phyloP scores from a whole-genome alignment of 179 eudicot species.

The Camellia oleifera region DNA sequence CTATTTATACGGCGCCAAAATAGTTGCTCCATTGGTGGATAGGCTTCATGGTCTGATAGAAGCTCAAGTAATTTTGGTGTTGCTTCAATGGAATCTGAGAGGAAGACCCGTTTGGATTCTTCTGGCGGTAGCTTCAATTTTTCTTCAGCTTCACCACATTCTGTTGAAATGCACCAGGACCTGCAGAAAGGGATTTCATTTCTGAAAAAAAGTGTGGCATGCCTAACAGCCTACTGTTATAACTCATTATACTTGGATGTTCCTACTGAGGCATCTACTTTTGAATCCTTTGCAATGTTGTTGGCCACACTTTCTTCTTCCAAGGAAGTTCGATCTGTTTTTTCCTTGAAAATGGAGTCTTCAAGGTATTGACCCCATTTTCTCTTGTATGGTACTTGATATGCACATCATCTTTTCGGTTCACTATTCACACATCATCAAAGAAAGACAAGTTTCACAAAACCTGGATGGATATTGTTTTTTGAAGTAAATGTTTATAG shows the following conservation, averaged over 20 bases:
- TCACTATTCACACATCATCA: background rate
- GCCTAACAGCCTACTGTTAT: conserved; percentile 87
- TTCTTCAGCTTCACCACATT: conserved; percentile 77
- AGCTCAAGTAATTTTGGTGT: conserved; percentile 90
- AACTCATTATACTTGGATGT: conserved; percentile 80
- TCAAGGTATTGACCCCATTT: conserved; percentile 58
- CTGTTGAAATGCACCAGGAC: conserved; percentile 77
- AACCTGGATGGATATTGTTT: background rate
- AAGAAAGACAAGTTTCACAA: background rate
- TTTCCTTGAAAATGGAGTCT: conserved; percentile 70
- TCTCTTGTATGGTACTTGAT: background rate
- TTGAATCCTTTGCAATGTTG: conserved; percentile 94
- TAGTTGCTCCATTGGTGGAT: conserved; percentile 74
- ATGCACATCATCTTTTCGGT: background rate
- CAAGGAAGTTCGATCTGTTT: conserved; percentile 82
- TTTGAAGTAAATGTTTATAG: background rate
- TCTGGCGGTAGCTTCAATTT: conserved; percentile 81
- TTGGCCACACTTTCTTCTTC: conserved; percentile 90
- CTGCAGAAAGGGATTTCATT: conserved; percentile 98
- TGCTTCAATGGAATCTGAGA: conserved; percentile 72
- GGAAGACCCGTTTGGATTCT: conserved; percentile 67
- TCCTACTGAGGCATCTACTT: conserved; percentile 82
- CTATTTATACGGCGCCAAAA: conserved; percentile 91
- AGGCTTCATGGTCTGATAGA: conserved; percentile 88
- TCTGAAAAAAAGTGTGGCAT: conserved; percentile 97